Conservation (phyloP, 164 flowering plant genomes). For the Tetracentron sinense region DNA sequence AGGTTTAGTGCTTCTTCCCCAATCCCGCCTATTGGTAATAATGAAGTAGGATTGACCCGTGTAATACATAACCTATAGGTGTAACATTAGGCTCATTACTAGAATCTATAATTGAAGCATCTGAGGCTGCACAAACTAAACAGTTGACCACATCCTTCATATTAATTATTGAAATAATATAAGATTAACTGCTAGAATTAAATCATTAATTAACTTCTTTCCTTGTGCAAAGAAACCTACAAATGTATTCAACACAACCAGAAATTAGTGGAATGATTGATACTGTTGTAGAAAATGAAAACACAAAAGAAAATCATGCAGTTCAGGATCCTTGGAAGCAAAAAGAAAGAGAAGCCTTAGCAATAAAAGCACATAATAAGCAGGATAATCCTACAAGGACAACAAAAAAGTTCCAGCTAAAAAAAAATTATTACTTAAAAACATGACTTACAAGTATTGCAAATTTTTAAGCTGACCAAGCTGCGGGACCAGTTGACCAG, state of each 20-base stretch:
- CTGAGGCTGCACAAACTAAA: too few relatives aligned
- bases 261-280: not conserved
- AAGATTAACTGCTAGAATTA: not conserved
- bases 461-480: conserved; percentile 81
- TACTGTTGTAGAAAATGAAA: too few relatives aligned
- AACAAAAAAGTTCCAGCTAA: not conserved
- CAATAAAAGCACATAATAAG: not conserved
- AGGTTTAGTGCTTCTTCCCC: too few relatives aligned
- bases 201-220: not conserved
- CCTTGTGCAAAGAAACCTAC: not conserved
- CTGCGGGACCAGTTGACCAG: conserved; percentile 80
- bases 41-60: too few relatives aligned
- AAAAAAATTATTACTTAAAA: not conserved
- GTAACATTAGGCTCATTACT: too few relatives aligned
- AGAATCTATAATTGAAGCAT: too few relatives aligned
- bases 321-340: not conserved
- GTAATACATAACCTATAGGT: too few relatives aligned
- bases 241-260: not conserved
- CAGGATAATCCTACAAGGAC: not conserved
- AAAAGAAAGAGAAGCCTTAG: not conserved
- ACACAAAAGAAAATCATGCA: not conserved
- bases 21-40: too few relatives aligned
- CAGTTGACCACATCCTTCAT: too few relatives aligned
- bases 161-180: too few relatives aligned
- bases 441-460: conserved; percentile 74